These are phyloP conservation scores for Nadsonia commutata DNA, from an alignment of 1,139 yeast species.

Conservation along the genomic window DNA sequence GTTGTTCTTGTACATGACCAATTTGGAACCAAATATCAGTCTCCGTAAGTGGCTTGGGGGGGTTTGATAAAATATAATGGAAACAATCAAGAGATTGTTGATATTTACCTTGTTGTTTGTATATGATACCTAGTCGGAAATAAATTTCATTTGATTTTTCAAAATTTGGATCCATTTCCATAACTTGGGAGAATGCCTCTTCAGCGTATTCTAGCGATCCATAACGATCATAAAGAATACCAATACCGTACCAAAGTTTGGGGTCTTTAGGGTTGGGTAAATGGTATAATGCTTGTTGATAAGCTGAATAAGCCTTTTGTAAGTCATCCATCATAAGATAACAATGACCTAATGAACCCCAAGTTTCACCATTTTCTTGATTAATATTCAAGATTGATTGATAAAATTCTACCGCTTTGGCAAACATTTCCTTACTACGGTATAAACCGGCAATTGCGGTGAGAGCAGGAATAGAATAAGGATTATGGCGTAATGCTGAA, in stretches of 20 bases:
- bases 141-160: conserved; percentile 95
- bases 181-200: conserved; percentile 91
- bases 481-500: conserved; percentile 75
- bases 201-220: conserved; percentile 95
- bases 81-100: conserved; percentile 85
- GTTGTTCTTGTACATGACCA: conserved; percentile 89
- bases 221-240: conserved; percentile 86
- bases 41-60: conserved; percentile 91
- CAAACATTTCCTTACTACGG: conserved; percentile 77
- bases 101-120: conserved; percentile 84
- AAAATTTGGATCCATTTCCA: conserved; percentile 89
- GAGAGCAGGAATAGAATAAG: conserved; percentile 72
- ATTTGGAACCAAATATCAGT: conserved; percentile 98
- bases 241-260: conserved; percentile 96
- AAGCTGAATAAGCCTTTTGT: conserved; percentile 89
- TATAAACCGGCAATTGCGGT: conserved; percentile 79
- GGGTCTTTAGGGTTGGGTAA: conserved; percentile 91
- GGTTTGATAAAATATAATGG: conserved; percentile 75
- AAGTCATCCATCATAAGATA: conserved; percentile 91
- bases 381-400: conserved; percentile 71
- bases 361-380: conserved; percentile 87
- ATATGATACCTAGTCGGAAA: conserved; percentile 91
- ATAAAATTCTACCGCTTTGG: conserved; percentile 86
- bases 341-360: conserved; percentile 97
- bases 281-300: conserved; percentile 87